Percentiles rank a stretch among this genome's conserved stretches.
These are phyloP conservation scores for Camelina sativa DNA, from an alignment of 345 rosid species.

Conservation along the genomic window DNA sequence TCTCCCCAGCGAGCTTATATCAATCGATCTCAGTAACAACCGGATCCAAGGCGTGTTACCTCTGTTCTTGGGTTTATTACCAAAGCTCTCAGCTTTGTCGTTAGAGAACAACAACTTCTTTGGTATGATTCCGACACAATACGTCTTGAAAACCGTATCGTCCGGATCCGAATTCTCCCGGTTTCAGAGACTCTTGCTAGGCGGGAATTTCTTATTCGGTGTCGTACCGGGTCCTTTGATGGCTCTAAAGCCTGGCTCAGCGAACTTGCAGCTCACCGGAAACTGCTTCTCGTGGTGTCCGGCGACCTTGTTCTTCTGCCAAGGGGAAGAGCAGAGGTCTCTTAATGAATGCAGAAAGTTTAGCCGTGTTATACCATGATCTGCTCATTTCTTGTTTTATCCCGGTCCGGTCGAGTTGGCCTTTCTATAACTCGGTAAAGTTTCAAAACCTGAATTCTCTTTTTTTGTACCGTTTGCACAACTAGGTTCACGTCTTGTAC, in stretches of 20 bases:
- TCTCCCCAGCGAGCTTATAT: constrained; percentile 59
- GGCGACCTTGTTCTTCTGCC: constrained; percentile 67
- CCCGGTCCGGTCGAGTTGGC: constrained; percentile 40
- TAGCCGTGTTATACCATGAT: constrained; percentile 38
- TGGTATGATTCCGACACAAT: constrained; percentile 66
- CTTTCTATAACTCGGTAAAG: constrained; percentile 81
- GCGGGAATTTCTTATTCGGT: constrained; percentile 84
- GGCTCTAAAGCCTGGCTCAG: constrained; percentile 63
- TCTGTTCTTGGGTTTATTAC: constrained; percentile 52
- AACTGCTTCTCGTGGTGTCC: constrained; percentile 87
- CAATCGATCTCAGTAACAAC: constrained; percentile 59
- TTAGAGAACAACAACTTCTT: constrained; percentile 56
- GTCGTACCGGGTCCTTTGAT: constrained; percentile 68
- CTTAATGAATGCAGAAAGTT: constrained; percentile 68
- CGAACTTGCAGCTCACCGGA: constrained; percentile 60
- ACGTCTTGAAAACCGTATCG: constrained; percentile 51
- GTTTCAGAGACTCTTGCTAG: constrained; percentile 75
- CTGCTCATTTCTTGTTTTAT: background rate
- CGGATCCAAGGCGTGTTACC: constrained; percentile 53
- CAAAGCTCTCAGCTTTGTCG: constrained; percentile 59
- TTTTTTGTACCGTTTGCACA: background rate
- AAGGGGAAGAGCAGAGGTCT: constrained; percentile 72
- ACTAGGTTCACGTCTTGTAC: background rate
- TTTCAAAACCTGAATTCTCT: constrained; percentile 5
- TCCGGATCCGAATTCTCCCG: constrained; percentile 57